Evolutionary conservation across 805 yeast species (phyloP).

Genomic region (Ogataea pini): DNA sequence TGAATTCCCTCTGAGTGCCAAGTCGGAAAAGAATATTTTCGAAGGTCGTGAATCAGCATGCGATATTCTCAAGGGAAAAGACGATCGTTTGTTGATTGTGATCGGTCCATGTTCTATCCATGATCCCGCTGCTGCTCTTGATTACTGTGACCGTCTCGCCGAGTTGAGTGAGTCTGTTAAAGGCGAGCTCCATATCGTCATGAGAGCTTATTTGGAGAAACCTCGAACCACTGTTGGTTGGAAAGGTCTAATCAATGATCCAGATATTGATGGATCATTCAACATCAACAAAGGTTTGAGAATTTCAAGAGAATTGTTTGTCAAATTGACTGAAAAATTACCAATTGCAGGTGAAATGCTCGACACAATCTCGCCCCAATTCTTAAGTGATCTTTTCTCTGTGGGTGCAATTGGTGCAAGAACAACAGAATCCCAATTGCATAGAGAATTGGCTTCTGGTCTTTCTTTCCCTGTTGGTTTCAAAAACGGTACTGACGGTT

Average conservation of each 20-base stretch:
- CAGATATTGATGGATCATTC: slow-evolving; percentile 91
- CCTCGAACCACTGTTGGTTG: slow-evolving; percentile 99
- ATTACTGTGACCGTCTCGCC: slow-evolving; percentile 71
- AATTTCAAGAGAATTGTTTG: slow-evolving; percentile 84
- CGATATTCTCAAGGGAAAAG: slow-evolving; percentile 73
- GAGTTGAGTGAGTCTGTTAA: slow-evolving; percentile 60
- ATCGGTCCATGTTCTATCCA: slow-evolving; percentile 98
- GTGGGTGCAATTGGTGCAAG: slow-evolving; percentile 99
- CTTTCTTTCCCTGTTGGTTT: slow-evolving; percentile 97
- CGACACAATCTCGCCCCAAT: slow-evolving; percentile 97
- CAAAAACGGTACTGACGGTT: slow-evolving; percentile 98
- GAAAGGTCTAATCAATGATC: slow-evolving; percentile 98
- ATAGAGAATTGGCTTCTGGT: slow-evolving; percentile 96
- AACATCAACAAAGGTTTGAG: slow-evolving; percentile 93
- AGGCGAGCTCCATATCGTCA: slow-evolving; percentile 79
- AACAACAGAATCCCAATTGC: slow-evolving; percentile 97
- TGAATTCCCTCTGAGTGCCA: slow-evolving; percentile 69
- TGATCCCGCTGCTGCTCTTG: slow-evolving; percentile 89
- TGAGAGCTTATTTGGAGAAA: slow-evolving; percentile 98
- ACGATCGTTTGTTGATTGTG: slow-evolving; percentile 84
- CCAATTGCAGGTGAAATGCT: slow-evolving; percentile 98
- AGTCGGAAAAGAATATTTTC: slow-evolving; percentile 62
- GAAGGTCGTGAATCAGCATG: slow-evolving; percentile 76
- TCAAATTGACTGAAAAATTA: slow-evolving; percentile 73
- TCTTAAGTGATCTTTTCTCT: slow-evolving; percentile 87